Evolutionary conservation across 202 grass and related monocot genomes (phyloP).

Genomic region (Carex arenaria): DNA sequence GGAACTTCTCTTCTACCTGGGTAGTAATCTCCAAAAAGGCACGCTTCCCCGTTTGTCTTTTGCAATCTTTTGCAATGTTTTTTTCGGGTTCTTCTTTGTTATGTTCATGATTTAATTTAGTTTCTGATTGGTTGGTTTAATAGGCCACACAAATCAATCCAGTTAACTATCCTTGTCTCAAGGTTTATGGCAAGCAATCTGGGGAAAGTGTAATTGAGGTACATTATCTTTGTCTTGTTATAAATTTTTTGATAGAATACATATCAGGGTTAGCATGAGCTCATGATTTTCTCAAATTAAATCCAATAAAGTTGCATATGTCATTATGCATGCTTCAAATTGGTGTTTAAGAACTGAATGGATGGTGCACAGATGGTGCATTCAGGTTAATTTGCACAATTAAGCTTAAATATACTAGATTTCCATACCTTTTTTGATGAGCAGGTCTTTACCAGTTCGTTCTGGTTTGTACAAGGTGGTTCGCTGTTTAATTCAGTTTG

Average conservation of each 20-base stretch:
- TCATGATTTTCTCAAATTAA: background rate
- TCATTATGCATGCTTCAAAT: background rate
- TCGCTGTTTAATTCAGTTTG: background rate
- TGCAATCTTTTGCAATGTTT: background rate
- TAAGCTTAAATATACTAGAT: background rate
- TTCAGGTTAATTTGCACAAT: background rate
- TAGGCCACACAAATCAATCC: slow-evolving; percentile 37
- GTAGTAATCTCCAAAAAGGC: slow-evolving; percentile 40
- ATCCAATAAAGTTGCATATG: background rate
- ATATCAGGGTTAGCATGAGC: background rate
- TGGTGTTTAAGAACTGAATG: background rate
- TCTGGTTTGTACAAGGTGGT: background rate
- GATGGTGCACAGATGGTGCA: background rate
- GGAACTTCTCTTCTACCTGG: slow-evolving; percentile 22
- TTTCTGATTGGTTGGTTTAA: slow-evolving; percentile 21
- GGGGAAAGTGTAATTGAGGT: slow-evolving; percentile 51
- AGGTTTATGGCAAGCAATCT: slow-evolving; percentile 36
- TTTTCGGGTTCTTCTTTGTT: background rate
- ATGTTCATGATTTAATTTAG: background rate
- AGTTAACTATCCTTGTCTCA: slow-evolving; percentile 11
- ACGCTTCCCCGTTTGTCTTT: slow-evolving; percentile 18
- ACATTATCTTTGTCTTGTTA: slow-evolving; percentile 8
- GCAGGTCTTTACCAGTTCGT: background rate
- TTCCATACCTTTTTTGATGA: background rate
- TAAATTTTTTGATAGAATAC: background rate